These are phyloP conservation scores for Beta lomatogona DNA, from an alignment of 179 eudicot species.

Conservation along the genomic window DNA sequence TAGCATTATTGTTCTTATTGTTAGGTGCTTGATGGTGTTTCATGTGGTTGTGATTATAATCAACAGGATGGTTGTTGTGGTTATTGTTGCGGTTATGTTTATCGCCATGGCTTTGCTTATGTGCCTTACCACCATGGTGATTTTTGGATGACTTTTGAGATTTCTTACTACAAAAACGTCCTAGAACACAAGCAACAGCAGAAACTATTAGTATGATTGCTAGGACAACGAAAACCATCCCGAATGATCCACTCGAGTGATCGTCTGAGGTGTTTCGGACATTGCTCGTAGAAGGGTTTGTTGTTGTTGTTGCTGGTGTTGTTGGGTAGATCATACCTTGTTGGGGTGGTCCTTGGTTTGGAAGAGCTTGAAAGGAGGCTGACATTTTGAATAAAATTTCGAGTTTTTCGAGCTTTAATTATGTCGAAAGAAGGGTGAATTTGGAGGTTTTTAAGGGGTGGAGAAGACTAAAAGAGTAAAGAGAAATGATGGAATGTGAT, in stretches of 20 bases:
- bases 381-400: conserved; percentile 26
- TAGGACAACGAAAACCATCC: conserved; percentile 71
- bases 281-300: conserved; percentile 4
- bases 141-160: conserved; percentile 31
- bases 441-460: neutral
- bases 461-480: conserved; percentile 25
- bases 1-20: conserved; percentile 3
- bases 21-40: conserved; percentile 7
- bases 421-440: neutral
- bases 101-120: conserved; percentile 21
- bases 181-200: conserved; percentile 60
- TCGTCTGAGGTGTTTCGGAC: conserved; percentile 32
- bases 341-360: conserved; percentile 38
- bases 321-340: conserved; percentile 41
- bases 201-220: conserved; percentile 68
- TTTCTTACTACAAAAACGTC: conserved; percentile 60
- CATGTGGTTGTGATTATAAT: conserved; percentile 17
- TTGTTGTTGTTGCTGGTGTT: conserved; percentile 34
- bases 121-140: conserved; percentile 39
- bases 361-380: conserved; percentile 36
- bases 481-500: conserved; percentile 14
- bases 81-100: neutral
- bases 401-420: neutral
- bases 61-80: neutral
- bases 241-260: conserved; percentile 66